phyloP scores from a whole-genome alignment of 257 asterid genomes.

The Cruciata laevipes region DNA sequence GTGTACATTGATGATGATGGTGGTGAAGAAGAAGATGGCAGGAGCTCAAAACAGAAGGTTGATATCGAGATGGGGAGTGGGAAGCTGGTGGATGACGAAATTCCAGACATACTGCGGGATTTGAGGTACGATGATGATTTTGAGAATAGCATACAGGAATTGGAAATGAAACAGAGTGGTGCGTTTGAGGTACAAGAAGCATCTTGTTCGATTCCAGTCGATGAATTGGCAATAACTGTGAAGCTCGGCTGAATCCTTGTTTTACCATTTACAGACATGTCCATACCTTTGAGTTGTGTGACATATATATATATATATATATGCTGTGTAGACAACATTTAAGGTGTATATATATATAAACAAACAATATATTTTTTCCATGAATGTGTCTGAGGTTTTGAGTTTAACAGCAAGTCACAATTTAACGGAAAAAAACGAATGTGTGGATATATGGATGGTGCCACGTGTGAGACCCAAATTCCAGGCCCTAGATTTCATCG shows the following conservation, averaged over 20 bases:
- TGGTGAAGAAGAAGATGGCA: constrained; percentile 21
- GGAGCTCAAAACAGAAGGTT: constrained; percentile 54
- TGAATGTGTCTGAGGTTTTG: too few species aligned
- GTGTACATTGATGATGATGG: constrained; percentile 24
- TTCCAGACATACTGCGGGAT: constrained; percentile 59
- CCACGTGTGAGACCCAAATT: constrained; percentile 52
- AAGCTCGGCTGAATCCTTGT: not conserved
- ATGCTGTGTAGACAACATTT: too few species aligned
- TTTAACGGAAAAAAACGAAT: not conserved
- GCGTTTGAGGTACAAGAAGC: constrained; percentile 6
- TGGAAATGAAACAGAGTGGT: not conserved
- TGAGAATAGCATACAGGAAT: constrained; percentile 26
- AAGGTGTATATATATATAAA: too few species aligned
- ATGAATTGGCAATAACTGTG: constrained; percentile 2
- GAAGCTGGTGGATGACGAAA: constrained; percentile 32
- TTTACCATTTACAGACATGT: not conserved
- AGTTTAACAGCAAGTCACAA: too few species aligned
- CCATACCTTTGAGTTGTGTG: not conserved
- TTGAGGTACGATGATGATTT: constrained; percentile 46
- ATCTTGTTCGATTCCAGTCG: not conserved
- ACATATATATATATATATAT: too few species aligned
- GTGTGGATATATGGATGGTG: not conserved
- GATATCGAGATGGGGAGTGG: constrained; percentile 66
- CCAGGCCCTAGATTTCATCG: constrained; percentile 44
- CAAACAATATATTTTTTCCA: too few species aligned